Evolutionary conservation across 1,139 yeast genomes (phyloP).

Genomic region (Protomyces lactucae-debilis): DNA sequence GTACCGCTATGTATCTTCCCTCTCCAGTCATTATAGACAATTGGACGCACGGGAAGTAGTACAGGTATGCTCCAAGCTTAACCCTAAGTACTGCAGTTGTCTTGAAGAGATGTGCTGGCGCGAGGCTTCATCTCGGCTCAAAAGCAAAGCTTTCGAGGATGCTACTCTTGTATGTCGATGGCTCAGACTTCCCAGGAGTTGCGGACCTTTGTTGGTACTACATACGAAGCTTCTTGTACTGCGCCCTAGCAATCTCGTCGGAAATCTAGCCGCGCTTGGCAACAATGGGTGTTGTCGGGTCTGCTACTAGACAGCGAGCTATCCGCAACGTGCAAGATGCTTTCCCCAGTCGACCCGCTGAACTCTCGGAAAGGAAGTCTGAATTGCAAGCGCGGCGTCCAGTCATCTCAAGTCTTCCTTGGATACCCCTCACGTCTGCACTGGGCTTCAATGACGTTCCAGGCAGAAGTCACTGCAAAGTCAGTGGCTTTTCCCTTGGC

Average conservation of each 20-base stretch:
- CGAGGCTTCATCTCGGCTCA: neutral
- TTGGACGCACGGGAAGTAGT: neutral
- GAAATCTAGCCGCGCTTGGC: neutral
- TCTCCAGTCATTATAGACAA: neutral
- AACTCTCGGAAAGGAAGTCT: neutral
- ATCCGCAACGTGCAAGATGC: neutral
- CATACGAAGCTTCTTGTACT: neutral
- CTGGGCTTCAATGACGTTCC: neutral
- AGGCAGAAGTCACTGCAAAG: neutral
- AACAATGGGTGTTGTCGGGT: neutral
- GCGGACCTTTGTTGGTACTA: neutral
- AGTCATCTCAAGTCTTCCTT: neutral
- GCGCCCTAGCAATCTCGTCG: constrained; percentile 1
- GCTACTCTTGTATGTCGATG: neutral
- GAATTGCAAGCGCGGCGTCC: neutral
- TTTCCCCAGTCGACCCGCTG: neutral
- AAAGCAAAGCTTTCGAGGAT: neutral
- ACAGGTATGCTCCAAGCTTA: neutral
- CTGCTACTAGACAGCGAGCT: neutral
- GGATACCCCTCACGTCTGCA: constrained; percentile 1
- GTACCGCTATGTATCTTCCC: neutral
- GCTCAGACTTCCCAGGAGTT: neutral
- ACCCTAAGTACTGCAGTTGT: neutral
- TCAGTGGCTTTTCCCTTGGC: neutral
- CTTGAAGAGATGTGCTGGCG: constrained; percentile 1